phyloP scores from a whole-genome alignment of 148 eudicot species.

The Rhododendron molle region DNA sequence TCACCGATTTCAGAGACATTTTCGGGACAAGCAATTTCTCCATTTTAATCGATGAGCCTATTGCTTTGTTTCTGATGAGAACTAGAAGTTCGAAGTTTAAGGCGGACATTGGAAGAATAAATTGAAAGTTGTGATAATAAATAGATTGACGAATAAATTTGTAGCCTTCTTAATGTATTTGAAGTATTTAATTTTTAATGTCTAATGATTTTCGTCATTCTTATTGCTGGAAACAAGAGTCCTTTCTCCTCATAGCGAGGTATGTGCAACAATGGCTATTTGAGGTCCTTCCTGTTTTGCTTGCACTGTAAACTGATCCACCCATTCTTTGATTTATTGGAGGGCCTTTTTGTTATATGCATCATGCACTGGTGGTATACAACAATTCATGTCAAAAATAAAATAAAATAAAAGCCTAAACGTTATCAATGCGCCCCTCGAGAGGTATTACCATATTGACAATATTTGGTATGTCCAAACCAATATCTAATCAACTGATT shows the following conservation, averaged over 20 bases:
- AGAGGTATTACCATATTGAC: background rate
- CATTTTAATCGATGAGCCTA: too few species aligned
- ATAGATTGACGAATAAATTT: too few species aligned
- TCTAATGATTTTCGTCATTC: slow-evolving; percentile 21
- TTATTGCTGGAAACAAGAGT: background rate
- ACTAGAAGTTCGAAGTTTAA: too few species aligned
- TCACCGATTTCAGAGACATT: too few species aligned
- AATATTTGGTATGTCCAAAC: background rate
- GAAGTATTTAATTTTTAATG: slow-evolving; percentile 16
- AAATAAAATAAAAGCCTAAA: background rate
- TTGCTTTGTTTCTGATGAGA: too few species aligned
- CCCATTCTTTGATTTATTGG: slow-evolving; percentile 28
- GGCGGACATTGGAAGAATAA: too few species aligned
- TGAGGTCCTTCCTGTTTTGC: background rate
- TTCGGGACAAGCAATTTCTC: too few species aligned
- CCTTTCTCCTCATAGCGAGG: background rate
- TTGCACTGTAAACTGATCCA: slow-evolving; percentile 9
- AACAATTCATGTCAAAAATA: background rate
- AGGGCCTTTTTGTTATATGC: background rate
- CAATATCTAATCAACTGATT: too few species aligned
- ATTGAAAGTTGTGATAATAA: too few species aligned
- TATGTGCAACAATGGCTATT: background rate
- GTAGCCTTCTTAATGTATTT: too few species aligned
- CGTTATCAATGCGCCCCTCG: background rate
- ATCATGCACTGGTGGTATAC: background rate